These are phyloP conservation scores for Triangularia setosa DNA, from an alignment of 2,329 filamentous ascomycete genomes.

Conservation along the genomic window DNA sequence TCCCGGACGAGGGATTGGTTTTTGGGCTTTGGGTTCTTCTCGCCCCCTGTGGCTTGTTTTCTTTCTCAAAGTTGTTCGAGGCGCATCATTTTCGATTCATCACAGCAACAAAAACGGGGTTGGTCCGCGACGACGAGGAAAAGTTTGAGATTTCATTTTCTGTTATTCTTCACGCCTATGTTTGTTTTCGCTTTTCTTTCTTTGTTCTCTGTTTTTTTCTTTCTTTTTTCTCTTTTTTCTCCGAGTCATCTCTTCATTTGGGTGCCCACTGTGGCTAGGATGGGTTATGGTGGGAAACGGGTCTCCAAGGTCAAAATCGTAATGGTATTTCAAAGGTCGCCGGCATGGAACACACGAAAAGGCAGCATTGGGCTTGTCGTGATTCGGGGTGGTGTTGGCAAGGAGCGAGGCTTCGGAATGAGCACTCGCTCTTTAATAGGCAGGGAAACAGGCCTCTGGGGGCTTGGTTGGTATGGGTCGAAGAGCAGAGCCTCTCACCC, in stretches of 20 bases:
- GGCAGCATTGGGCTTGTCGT: not conserved
- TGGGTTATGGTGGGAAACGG: not conserved
- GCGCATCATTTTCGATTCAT: conserved; percentile 9
- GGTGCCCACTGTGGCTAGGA: not conserved
- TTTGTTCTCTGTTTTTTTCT: conserved; percentile 3
- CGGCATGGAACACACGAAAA: not conserved
- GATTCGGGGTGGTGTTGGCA: not conserved
- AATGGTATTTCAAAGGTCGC: conserved; percentile 14
- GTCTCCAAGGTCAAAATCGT: conserved; percentile 14
- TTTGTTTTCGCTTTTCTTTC: conserved; percentile 1
- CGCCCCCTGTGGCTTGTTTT: not conserved
- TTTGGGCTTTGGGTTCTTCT: conserved; percentile 7
- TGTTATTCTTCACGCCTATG: not conserved
- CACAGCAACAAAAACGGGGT: conserved; percentile 9
- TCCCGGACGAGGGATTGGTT: conserved; percentile 7
- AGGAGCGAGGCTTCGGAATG: not conserved
- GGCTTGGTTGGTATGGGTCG: not conserved
- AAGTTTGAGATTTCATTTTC: conserved; percentile 16
- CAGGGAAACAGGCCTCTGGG: not conserved
- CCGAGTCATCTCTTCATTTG: not conserved
- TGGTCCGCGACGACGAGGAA: conserved; percentile 1
- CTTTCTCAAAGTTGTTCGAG: not conserved
- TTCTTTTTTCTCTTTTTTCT: not conserved
- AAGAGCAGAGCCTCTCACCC: not conserved
- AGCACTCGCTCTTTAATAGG: not conserved